These are phyloP conservation scores for Coemansia sp. DNA, from an alignment of 192 early-diverging fungal species.

Conservation along the genomic window DNA sequence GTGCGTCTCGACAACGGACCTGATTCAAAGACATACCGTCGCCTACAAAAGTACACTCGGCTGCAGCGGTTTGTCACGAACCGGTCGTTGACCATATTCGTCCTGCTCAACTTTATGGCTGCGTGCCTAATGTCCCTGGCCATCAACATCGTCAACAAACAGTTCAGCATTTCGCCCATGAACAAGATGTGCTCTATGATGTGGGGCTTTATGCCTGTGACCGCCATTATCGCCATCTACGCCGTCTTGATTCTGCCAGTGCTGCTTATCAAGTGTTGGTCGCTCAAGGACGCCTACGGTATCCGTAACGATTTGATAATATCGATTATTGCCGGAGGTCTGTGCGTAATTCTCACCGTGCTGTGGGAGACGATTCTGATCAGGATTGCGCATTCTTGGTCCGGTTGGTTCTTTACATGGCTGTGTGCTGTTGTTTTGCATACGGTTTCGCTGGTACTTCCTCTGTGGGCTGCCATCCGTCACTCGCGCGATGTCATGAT, in stretches of 20 bases:
- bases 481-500: slow-evolving; percentile 43
- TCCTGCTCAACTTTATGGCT: slow-evolving; percentile 15
- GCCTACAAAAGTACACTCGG: slow-evolving; percentile 37
- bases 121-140: slow-evolving; percentile 33
- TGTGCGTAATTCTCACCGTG: slow-evolving; percentile 25
- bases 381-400: slow-evolving; percentile 27
- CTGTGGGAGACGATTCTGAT: slow-evolving; percentile 38
- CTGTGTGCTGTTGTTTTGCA: slow-evolving; percentile 27
- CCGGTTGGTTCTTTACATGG: slow-evolving; percentile 51
- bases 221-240: slow-evolving; percentile 14
- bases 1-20: slow-evolving; percentile 13
- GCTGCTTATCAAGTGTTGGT: slow-evolving; percentile 38
- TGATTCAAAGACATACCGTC: slow-evolving; percentile 29
- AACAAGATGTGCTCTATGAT: slow-evolving; percentile 28
- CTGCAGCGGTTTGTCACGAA: slow-evolving; percentile 36
- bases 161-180: slow-evolving; percentile 38
- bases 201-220: slow-evolving; percentile 41
- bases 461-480: slow-evolving; percentile 31
- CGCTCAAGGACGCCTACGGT: slow-evolving; percentile 45
- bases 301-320: slow-evolving; percentile 47
- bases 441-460: slow-evolving; percentile 30
- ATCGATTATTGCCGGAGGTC: slow-evolving; percentile 22
- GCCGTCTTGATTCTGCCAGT: slow-evolving; percentile 27
- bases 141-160: slow-evolving; percentile 44
- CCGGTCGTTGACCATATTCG: slow-evolving; percentile 22